Evolutionary conservation across 2,329 filamentous ascomycete genomes (phyloP), one percentile per base, ranked within the genome.

Genomic region (Gaeumannomyces tritici): DNA sequence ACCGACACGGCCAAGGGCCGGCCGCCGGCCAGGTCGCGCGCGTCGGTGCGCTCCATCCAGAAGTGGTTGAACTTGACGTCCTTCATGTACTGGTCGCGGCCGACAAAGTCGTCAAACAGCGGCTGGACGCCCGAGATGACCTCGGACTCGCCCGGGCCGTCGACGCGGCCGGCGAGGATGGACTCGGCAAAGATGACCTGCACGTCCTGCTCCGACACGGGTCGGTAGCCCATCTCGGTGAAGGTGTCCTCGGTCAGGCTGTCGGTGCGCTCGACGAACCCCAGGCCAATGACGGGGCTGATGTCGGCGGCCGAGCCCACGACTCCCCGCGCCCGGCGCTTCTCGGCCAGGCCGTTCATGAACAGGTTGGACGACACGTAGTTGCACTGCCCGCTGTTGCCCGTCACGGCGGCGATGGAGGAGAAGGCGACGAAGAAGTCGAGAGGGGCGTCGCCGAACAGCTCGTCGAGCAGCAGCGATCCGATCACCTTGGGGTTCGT

Each of bases 351-450:
- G 1, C 64, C 64, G 4, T 65, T 64, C 70, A 33, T 33, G 31
- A 33, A 80, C 73, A 66, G 65, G 63, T 80, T 80, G 1, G 74
- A 76, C 0, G 76, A 75, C 1, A 69, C 66, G 63, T 82, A 82
- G 63, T 75, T 78, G 15, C 70, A 63, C 66, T 82, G 79, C 7
- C 67, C 69, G 15, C 51, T 15, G 61, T 71, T 71, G 9, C 73
- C 72, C 1, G 63, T 59, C 7, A 72, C 63, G 31, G 55, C 59
- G 3, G 66, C 63, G 2, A 68, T n/a, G 2, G 73, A 75, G 0
- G 71, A 72, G 35, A 74, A 68, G 13, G 69, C 47, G 59, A 74
- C 64, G 61, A 74, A 70, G 63, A 70, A 72, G 60, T 73, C 71
- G 7, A 73, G 64, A 1, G 57, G 57, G 9, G 35, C 51, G 12